Evolutionary conservation across 2,329 filamentous ascomycete genomes (phyloP).

Genomic region (Trichoderma guizhouense): DNA sequence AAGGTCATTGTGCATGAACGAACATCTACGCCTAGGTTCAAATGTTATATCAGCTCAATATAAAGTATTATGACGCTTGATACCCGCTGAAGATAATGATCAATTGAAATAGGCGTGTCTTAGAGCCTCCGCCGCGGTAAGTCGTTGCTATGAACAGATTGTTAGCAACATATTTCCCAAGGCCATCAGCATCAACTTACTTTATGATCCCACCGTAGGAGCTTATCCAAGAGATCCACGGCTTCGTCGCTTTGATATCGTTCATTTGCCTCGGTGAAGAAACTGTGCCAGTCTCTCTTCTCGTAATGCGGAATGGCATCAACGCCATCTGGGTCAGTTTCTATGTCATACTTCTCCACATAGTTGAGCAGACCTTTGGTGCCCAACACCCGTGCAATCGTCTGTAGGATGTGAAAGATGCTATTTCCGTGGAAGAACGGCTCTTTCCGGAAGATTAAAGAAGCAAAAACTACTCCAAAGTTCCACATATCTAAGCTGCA

Average conservation of each 20-base stretch:
- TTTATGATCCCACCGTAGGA: constrained; percentile 94
- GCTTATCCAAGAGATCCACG: constrained; percentile 95
- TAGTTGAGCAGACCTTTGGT: constrained; percentile 98
- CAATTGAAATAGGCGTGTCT: background rate
- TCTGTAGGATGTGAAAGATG: constrained; percentile 95
- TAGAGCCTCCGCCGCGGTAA: background rate
- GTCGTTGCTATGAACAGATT: background rate
- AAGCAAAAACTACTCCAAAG: constrained; percentile 96
- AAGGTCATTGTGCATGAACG: background rate
- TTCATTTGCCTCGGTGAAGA: constrained; percentile 94
- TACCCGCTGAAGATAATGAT: background rate
- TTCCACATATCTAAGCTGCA: constrained; percentile 99
- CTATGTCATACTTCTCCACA: constrained; percentile 98
- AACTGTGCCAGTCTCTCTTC: constrained; percentile 96
- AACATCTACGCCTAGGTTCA: background rate
- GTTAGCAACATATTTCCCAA: background rate
- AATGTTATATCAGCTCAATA: background rate
- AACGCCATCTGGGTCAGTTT: constrained; percentile 95
- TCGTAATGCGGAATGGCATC: constrained; percentile 94
- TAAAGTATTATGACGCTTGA: background rate
- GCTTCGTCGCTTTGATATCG: constrained; percentile 94
- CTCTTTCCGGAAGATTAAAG: constrained; percentile 99
- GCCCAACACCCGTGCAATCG: constrained; percentile 98
- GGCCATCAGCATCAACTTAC: constrained; percentile 44
- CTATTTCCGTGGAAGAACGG: constrained; percentile 99